A percentile compares a stretch with the other conserved stretches of the same genome.
phyloP scores from a whole-genome alignment of 1,284 basidiomycete genomes.

The Ustilago sp. region DNA sequence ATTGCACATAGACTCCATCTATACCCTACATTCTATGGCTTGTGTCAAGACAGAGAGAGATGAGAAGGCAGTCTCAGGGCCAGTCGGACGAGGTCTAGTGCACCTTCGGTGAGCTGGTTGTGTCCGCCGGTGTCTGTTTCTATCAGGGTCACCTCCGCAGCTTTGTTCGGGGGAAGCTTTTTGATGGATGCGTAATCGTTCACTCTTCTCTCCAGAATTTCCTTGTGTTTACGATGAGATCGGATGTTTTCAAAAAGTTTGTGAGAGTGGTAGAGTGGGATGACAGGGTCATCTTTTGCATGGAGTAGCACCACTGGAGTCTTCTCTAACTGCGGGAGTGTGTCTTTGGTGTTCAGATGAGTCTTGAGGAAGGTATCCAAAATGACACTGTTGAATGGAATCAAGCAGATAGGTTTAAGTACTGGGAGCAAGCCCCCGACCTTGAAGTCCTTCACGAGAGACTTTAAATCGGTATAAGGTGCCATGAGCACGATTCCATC shows the following conservation, averaged over 20 bases:
- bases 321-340: conserved; percentile 23
- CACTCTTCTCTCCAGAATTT: conserved; percentile 15
- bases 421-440: conserved; percentile 75
- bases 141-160: conserved; percentile 36
- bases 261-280: conserved; percentile 78
- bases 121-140: conserved; percentile 53
- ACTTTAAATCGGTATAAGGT: conserved; percentile 79
- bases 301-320: conserved; percentile 82
- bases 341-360: conserved; percentile 71
- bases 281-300: conserved; percentile 83
- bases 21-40: conserved; percentile 9
- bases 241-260: conserved; percentile 33
- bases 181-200: conserved; percentile 24
- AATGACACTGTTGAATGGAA: conserved; percentile 78
- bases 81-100: conserved; percentile 44
- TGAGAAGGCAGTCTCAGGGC: conserved; percentile 26
- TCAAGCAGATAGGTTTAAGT: conserved; percentile 78
- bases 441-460: conserved; percentile 78
- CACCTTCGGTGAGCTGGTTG: conserved; percentile 50
- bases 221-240: not conserved
- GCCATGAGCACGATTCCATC: conserved; percentile 80
- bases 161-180: conserved; percentile 18
- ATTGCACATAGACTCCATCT: not conserved
- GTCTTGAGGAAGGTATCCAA: conserved; percentile 75
- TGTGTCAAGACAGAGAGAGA: conserved; percentile 1